phyloP scores from a whole-genome alignment of 805 yeast species.

The Zygoascus flipseniorum region DNA sequence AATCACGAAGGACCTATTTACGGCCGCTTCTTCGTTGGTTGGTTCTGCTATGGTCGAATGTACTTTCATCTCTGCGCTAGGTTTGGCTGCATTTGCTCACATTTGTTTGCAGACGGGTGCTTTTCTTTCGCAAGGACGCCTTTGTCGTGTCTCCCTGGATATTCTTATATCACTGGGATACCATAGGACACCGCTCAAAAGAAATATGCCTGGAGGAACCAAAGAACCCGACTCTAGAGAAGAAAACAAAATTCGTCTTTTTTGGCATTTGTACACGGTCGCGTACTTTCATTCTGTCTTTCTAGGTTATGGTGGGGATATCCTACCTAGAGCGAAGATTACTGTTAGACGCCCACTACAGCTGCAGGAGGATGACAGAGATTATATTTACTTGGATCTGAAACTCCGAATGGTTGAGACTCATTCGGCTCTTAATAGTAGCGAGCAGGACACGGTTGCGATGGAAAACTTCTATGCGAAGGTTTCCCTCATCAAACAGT shows the following conservation, averaged over 20 bases:
- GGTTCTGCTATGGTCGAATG: conserved; percentile 3
- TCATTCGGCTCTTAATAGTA: not conserved
- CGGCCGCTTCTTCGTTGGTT: conserved; percentile 3
- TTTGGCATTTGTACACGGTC: conserved; percentile 1
- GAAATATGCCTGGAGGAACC: not conserved
- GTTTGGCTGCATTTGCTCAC: not conserved
- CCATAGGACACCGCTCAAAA: not conserved
- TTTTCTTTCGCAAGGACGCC: conserved; percentile 1
- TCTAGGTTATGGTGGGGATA: not conserved
- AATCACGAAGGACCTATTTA: not conserved
- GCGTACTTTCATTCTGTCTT: not conserved
- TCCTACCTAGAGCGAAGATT: not conserved
- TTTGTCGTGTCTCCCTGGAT: conserved; percentile 1
- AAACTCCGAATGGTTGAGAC: not conserved
- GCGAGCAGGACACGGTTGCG: not conserved
- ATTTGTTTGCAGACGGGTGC: not conserved
- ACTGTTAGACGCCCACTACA: not conserved
- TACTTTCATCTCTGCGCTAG: not conserved
- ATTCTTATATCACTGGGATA: conserved; percentile 1
- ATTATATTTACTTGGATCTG: not conserved
- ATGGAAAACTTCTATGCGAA: not conserved
- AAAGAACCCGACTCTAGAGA: not conserved
- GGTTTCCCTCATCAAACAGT: not conserved
- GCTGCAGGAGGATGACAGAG: not conserved
- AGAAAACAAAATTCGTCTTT: not conserved